Percentiles rank a stretch among this genome's conserved stretches.
These are phyloP conservation scores for Phytophthora macrochlamydospora DNA, from an alignment of 352 stramenopile genomes.

Conservation along the genomic window DNA sequence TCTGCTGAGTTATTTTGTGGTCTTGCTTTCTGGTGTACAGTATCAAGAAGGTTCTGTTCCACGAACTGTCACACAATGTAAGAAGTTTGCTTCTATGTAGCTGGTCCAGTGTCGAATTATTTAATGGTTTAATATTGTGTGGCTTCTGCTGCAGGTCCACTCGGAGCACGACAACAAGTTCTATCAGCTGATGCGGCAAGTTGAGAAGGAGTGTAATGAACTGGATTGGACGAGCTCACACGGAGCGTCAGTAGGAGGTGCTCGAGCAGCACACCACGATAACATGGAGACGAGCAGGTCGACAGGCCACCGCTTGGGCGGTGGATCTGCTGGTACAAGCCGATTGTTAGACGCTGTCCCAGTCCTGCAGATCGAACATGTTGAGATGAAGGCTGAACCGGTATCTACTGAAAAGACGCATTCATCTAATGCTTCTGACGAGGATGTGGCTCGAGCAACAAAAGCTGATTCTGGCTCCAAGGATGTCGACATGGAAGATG, in stretches of 20 bases:
- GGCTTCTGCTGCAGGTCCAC: conserved; percentile 47
- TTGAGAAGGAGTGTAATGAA: conserved; percentile 78
- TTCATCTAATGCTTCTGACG: not conserved
- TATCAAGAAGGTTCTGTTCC: conserved; percentile 94
- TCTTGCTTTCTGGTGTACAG: conserved; percentile 21
- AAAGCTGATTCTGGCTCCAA: not conserved
- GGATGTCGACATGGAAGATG: conserved; percentile 31
- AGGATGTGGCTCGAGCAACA: not conserved
- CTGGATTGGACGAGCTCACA: conserved; percentile 65
- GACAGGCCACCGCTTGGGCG: conserved; percentile 45
- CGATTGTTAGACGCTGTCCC: conserved; percentile 21
- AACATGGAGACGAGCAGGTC: not conserved
- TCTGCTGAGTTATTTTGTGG: too few species aligned
- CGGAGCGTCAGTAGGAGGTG: conserved; percentile 46
- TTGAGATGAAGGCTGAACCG: too few species aligned
- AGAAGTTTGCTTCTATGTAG: conserved; percentile 1
- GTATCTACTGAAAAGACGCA: too few species aligned
- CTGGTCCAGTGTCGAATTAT: too few species aligned
- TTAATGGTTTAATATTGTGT: too few species aligned
- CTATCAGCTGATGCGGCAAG: conserved; percentile 80
- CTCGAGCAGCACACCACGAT: conserved; percentile 17
- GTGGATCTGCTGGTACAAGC: conserved; percentile 33
- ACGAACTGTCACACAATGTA: conserved; percentile 96
- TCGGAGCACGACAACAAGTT: conserved; percentile 84
- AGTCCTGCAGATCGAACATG: not conserved